Evolutionary conservation across 2,329 filamentous ascomycete species (phyloP), one percentile per base, ranked within the genome.

Genomic region (Thielaviopsis musarum): DNA sequence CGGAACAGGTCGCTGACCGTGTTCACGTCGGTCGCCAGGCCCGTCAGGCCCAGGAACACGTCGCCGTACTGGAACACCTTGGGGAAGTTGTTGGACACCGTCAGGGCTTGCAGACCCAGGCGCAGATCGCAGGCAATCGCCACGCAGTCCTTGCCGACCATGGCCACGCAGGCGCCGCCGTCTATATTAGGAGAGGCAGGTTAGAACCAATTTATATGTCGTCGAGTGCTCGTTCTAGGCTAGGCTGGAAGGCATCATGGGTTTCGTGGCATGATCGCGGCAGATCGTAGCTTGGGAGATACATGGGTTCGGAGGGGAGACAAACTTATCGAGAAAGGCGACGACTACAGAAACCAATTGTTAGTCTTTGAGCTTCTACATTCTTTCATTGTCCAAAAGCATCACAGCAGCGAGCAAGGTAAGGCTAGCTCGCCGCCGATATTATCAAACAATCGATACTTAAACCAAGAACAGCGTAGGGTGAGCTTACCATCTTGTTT

Each of bases 71-170:
- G 84, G 83, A 97, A 97, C 79, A 98, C 88, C 80, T 98, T 98
- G 77, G 93, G 93, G 80, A 97, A 97, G 85, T 97, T 93, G 84
- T 98, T 98, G 72, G 90, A 96, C 62, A 98, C 88, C 64, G 93
- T 98, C 70, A 98, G 81, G 70, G 93, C 82, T 77, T 98, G 93
- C 70, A 97, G 85, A 68, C 93, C 93, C 66, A 98, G 88, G 64
- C 93, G 91, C 65, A 98, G 88, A 75, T 98, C 93, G 79, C 93
- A 98, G 72, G 93, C 93, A 71, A 98, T 97, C 74, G 93, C 93
- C 63, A 98, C 93, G 74, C 93, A 98, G 83, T 97, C 91, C 77
- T 98, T 97, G 78, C 93, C 93, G 65, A 95, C 91, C 93, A 97
- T 97, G 74, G 91, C 91, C 66, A 97, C 90, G 75, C 87, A 91